Evolutionary conservation across 2,329 filamentous ascomycete genomes (phyloP), one percentile per base, ranked within the genome.

Genomic region (Pseudogymnoascus destructans): DNA sequence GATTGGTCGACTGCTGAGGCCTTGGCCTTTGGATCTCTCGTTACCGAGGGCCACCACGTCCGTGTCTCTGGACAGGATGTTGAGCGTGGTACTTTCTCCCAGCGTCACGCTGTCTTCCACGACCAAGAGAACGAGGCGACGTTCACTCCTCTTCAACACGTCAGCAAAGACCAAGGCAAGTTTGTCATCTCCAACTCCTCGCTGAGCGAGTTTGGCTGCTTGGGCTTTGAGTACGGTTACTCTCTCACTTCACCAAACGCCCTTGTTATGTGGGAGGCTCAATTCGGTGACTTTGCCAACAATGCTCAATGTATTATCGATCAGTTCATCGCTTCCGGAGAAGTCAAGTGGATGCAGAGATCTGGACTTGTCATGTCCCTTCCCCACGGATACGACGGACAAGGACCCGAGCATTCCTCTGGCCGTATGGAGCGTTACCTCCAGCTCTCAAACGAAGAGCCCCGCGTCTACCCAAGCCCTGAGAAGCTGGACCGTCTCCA

Each of bases 231-330:
- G 74, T 98, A 98, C 69, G 93, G 93, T 61, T 98, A 98, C 78
- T 98, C 93, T 2, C 77, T 98, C 61, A 95, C 91, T 25, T 97
- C 93, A 27, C 93, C 93, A 59, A 95, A 96, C 70, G 92, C 93
- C 35, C 82, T 98, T 23, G 92, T 98, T 66, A 95, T 98, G 84
- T 98, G 93, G 93, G 93, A 98, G 76, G 93, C 93, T 35, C 93
- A 98, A 74, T 98, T 98, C 69, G 93, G 93, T 79, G 93, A 98
- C 74, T 98, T 98, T 69, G 93, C 93, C 79, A 98, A 98, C 81
- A 98, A 96, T 70, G 92, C 93, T 42, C 93, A 98, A 75, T 95
- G 90, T 72, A 95, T 98, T 73, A 95, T 98, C 69, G 93, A 98
- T 73, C 93, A 98, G 75, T 98, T 98, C 75, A 86, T 98, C 67